phyloP scores from a whole-genome alignment of 2,329 filamentous ascomycete genomes.

The Calonectria naviculata region DNA sequence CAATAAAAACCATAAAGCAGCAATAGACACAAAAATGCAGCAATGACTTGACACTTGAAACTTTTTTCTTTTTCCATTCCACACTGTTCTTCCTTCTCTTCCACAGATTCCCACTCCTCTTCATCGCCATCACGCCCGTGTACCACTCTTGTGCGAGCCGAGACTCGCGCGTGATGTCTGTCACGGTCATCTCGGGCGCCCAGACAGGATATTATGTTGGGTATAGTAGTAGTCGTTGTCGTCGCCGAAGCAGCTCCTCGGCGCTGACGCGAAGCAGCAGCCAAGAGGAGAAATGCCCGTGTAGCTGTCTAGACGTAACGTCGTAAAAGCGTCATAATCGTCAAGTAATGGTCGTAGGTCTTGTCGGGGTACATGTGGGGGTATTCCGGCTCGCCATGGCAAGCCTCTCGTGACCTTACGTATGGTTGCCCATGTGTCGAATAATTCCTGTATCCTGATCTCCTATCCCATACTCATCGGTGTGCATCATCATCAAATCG shows the following conservation, averaged over 20 bases:
- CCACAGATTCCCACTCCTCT: constrained; percentile 18
- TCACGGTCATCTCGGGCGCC: constrained; percentile 47
- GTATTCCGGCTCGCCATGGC: constrained; percentile 43
- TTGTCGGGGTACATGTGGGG: constrained; percentile 46
- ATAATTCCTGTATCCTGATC: constrained; percentile 54
- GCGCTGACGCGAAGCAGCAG: constrained; percentile 44
- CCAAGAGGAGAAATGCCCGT: constrained; percentile 46
- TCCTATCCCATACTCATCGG: constrained; percentile 52
- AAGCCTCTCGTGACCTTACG: constrained; percentile 47
- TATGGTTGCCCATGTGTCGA: constrained; percentile 55
- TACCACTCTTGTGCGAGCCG: constrained; percentile 28
- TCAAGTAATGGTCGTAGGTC: constrained; percentile 53
- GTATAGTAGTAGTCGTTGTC: constrained; percentile 53
- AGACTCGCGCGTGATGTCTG: constrained; percentile 40
- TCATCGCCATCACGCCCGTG: constrained; percentile 29
- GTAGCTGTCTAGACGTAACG: constrained; percentile 59
- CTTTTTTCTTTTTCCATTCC: constrained; percentile 44
- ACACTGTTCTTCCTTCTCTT: constrained; percentile 24
- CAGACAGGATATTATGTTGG: constrained; percentile 54
- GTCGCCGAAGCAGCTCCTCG: constrained; percentile 49
- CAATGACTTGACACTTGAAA: constrained; percentile 33
- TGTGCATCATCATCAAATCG: constrained; percentile 52
- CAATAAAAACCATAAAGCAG: constrained; percentile 27
- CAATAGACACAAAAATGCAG: constrained; percentile 28
- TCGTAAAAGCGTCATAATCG: constrained; percentile 60